phyloP scores from a whole-genome alignment of 2,329 filamentous ascomycete genomes.

The Ophiocordyceps camponoti-floridani region DNA sequence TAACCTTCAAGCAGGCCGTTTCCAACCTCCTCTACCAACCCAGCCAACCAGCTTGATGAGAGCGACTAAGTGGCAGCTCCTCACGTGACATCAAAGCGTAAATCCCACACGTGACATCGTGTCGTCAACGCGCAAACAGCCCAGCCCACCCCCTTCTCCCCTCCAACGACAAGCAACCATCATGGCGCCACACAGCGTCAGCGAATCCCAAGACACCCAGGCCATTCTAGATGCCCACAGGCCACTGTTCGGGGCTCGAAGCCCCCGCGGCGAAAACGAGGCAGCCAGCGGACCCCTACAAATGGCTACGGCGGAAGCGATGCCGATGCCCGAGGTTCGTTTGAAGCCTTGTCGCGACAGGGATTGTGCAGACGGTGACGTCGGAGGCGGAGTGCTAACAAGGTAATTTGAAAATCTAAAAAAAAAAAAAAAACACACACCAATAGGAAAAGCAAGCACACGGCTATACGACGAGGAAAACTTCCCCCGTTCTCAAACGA shows the following conservation, averaged over 20 bases:
- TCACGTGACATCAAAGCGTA: too few species aligned
- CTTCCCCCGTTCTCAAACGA: too few species aligned
- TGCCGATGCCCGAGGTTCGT: background rate
- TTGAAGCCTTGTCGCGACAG: background rate
- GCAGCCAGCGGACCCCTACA: too few species aligned
- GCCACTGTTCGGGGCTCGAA: slow-evolving; percentile 18
- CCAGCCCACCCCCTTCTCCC: background rate
- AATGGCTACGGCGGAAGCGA: background rate
- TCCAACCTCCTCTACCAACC: too few species aligned
- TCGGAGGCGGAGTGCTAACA: too few species aligned
- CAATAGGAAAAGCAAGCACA: slow-evolving; percentile 1
- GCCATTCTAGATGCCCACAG: slow-evolving; percentile 19
- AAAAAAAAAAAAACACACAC: too few species aligned
- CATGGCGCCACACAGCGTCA: slow-evolving; percentile 10
- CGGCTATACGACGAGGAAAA: background rate
- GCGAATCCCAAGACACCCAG: slow-evolving; percentile 27
- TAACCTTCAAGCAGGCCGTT: too few species aligned
- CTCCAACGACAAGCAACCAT: slow-evolving; percentile 8
- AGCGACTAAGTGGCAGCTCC: too few species aligned
- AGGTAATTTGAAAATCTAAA: too few species aligned
- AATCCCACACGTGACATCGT: slow-evolving; percentile 12
- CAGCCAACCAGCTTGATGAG: too few species aligned
- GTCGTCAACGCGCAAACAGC: slow-evolving; percentile 7
- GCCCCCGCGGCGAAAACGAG: background rate
- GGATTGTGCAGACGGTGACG: background rate